Evolutionary conservation across 1,284 basidiomycete species (phyloP).

Genomic region (Kwoniella shivajii): DNA sequence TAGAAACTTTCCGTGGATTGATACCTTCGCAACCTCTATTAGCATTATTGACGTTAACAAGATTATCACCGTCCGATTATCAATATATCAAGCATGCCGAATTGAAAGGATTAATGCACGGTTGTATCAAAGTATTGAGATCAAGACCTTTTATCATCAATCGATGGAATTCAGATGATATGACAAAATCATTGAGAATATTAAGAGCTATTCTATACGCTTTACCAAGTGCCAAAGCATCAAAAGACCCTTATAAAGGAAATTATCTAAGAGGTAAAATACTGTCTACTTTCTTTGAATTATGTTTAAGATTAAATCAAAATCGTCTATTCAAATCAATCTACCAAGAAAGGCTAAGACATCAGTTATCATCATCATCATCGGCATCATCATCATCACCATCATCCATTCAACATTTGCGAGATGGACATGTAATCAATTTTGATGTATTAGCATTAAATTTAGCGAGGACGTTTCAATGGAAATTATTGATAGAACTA

Average conservation of each 20-base stretch:
- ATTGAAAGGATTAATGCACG: constrained; percentile 3
- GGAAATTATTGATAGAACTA: constrained; percentile 24
- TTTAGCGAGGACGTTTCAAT: constrained; percentile 17
- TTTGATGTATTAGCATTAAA: constrained; percentile 23
- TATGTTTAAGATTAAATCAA: constrained; percentile 13
- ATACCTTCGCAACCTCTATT: constrained; percentile 19
- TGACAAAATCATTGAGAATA: constrained; percentile 11
- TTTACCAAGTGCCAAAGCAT: constrained; percentile 3
- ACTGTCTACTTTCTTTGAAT: constrained; percentile 7
- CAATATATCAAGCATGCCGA: constrained; percentile 47
- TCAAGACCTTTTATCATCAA: constrained; percentile 5
- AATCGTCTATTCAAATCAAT: constrained; percentile 12
- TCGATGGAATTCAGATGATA: constrained; percentile 8
- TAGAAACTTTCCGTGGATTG: constrained; percentile 27
- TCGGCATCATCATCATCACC: too few relatives aligned
- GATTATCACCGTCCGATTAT: constrained; percentile 27
- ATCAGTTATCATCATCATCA: constrained; percentile 7
- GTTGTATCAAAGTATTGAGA: background rate
- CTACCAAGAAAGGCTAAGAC: constrained; percentile 20
- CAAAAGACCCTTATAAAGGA: constrained; percentile 9
- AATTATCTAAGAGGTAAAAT: constrained; percentile 13
- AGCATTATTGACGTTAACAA: constrained; percentile 21
- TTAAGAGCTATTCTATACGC: constrained; percentile 16
- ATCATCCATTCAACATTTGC: background rate
- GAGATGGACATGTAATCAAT: background rate